Percentiles rank a stretch among this genome's conserved stretches.
These are phyloP conservation scores for Urochloa ruziziensis DNA, from an alignment of 176 grass and related monocot species.

Conservation along the genomic window DNA sequence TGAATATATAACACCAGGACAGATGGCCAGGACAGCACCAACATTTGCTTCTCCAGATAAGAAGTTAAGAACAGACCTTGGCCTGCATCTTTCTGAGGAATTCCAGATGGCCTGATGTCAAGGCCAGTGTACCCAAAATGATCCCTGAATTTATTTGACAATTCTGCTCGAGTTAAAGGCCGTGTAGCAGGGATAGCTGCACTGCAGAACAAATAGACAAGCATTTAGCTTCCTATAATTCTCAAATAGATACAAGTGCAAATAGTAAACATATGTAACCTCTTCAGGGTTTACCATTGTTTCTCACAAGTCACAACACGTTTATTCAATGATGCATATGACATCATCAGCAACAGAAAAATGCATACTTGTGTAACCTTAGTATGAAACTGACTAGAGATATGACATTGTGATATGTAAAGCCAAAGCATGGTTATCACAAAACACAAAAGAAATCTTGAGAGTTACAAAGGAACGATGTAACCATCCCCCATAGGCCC, in stretches of 20 bases:
- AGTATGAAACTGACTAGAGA: neutral
- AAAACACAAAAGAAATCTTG: neutral
- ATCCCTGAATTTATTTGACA: constrained; percentile 69
- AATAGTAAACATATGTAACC: too few relatives aligned
- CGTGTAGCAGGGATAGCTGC: constrained; percentile 68
- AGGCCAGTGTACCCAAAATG: constrained; percentile 71
- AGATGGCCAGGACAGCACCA: constrained; percentile 79
- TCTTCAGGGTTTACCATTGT: neutral
- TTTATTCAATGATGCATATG: constrained; percentile 5
- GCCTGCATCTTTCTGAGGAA: constrained; percentile 89
- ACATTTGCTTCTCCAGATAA: constrained; percentile 61
- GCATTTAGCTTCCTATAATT: constrained; percentile 7
- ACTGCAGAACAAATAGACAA: constrained; percentile 56
- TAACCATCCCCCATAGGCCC: neutral
- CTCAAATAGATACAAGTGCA: neutral
- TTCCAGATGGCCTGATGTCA: constrained; percentile 65
- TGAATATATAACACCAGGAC: constrained; percentile 88
- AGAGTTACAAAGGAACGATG: neutral
- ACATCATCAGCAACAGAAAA: neutral
- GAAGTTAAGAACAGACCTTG: constrained; percentile 87
- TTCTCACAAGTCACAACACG: neutral
- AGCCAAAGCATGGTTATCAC: neutral
- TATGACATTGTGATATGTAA: constrained; percentile 4
- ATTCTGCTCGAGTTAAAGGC: constrained; percentile 49
- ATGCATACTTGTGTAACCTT: constrained; percentile 1